These are phyloP conservation scores for Setomelanomma holmii DNA, from an alignment of 2,329 filamentous ascomycete genomes.

Conservation along the genomic window DNA sequence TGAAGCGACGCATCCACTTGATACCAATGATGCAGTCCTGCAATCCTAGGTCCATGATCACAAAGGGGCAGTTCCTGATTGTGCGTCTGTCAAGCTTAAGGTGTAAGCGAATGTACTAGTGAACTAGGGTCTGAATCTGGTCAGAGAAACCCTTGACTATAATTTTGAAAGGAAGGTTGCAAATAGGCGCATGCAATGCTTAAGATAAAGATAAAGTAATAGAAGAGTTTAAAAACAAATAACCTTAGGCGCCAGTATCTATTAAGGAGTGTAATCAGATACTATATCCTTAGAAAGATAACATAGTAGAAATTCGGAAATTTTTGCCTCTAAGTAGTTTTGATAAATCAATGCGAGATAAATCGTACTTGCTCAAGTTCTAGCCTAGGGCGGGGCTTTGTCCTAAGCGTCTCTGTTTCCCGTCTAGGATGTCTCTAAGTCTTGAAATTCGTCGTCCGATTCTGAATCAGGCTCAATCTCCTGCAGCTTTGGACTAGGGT, in stretches of 20 bases:
- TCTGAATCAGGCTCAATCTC: not conserved
- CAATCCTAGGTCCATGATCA: not conserved
- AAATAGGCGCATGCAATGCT: not conserved
- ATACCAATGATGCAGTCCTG: conserved; percentile 1
- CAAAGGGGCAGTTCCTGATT: not conserved
- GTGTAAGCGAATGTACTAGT: not conserved
- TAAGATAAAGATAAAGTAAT: not conserved
- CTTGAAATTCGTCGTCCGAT: not conserved
- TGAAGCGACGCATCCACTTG: not conserved
- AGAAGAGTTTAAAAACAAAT: not conserved
- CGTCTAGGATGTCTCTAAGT: not conserved
- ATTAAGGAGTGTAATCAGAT: not conserved
- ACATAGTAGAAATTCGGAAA: not conserved
- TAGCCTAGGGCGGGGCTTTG: conserved; percentile 1
- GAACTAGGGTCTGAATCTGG: not conserved
- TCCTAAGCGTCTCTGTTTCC: not conserved
- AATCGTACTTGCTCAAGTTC: conserved; percentile 1
- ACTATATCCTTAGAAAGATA: not conserved
- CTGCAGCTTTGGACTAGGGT: not conserved
- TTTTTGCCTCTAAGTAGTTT: conserved; percentile 2
- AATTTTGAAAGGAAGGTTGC: not conserved
- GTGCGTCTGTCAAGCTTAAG: not conserved
- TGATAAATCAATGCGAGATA: not conserved
- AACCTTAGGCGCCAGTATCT: not conserved
- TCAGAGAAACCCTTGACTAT: not conserved